These are phyloP conservation scores for Oenanthe sinensis DNA, from an alignment of 129 eudicot genomes.

Conservation along the genomic window DNA sequence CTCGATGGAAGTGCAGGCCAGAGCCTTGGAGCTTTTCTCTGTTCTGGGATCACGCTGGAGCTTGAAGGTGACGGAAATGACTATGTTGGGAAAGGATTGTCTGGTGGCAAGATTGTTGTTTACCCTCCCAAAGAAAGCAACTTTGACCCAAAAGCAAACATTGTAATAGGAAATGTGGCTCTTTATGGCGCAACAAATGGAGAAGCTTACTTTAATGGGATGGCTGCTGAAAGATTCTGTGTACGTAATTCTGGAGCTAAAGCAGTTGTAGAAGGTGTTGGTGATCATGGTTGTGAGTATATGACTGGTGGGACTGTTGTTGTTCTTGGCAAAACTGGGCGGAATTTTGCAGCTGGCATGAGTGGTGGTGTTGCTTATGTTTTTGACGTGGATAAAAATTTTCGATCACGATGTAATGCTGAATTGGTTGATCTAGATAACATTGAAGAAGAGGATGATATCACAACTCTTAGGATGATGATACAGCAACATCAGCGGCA, in stretches of 20 bases:
- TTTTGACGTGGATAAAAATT: slow-evolving; percentile 65
- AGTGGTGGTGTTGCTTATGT: slow-evolving; percentile 97
- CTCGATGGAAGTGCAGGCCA: slow-evolving; percentile 94
- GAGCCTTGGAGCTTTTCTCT: slow-evolving; percentile 92
- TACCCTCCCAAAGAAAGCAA: slow-evolving; percentile 80
- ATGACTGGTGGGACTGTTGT: slow-evolving; percentile 96
- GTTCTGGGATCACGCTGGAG: slow-evolving; percentile 84
- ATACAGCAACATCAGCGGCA: slow-evolving; percentile 96
- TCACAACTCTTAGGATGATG: slow-evolving; percentile 79
- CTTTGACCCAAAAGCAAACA: slow-evolving; percentile 92
- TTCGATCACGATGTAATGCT: slow-evolving; percentile 62
- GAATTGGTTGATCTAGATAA: slow-evolving; percentile 98
- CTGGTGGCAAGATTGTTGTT: slow-evolving; percentile 87
- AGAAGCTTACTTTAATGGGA: slow-evolving; percentile 95
- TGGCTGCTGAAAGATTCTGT: slow-evolving; percentile 98
- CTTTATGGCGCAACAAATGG: slow-evolving; percentile 89
- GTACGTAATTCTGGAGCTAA: slow-evolving; percentile 94
- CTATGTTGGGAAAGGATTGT: slow-evolving; percentile 93
- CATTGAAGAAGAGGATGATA: slow-evolving; percentile 85
- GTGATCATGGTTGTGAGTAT: slow-evolving; percentile 98
- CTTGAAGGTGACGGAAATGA: slow-evolving; percentile 98
- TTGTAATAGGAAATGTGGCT: slow-evolving; percentile 95
- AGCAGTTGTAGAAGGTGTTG: slow-evolving; percentile 98
- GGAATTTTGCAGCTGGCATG: slow-evolving; percentile 99
- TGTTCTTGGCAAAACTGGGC: slow-evolving; percentile 81